Evolutionary conservation across 495 filamentous ascomycete species (phyloP).

Genomic region (Pyronema omphalodes): DNA sequence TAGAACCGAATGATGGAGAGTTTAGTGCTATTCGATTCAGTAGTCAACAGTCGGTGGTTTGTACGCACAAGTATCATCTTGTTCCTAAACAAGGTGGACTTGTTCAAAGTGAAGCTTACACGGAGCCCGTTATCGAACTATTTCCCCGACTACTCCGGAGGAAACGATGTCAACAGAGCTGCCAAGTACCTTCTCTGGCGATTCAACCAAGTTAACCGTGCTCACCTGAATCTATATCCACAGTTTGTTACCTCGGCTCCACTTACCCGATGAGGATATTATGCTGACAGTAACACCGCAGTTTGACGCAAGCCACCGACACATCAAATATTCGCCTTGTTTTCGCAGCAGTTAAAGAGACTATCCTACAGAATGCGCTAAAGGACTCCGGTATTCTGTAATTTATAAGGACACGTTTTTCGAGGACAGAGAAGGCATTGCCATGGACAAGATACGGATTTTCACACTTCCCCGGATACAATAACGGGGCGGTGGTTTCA

Average conservation of each 20-base stretch:
- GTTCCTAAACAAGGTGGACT: conserved; percentile 95
- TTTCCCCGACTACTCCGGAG: conserved; percentile 94
- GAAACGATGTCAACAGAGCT: conserved; percentile 91
- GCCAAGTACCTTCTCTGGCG: conserved; percentile 96
- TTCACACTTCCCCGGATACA: background rate
- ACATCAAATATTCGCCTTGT: conserved; percentile 95
- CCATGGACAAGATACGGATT: background rate
- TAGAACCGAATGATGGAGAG: conserved; percentile 99
- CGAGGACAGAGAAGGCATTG: conserved; percentile 22
- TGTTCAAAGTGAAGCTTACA: conserved; percentile 85
- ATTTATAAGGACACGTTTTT: conserved; percentile 23
- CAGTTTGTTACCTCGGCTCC: conserved; percentile 46
- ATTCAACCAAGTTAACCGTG: conserved; percentile 95
- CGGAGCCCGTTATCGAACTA: conserved; percentile 79
- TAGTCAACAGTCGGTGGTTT: conserved; percentile 98
- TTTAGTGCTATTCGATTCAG: conserved; percentile 91
- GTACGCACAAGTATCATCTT: conserved; percentile 96
- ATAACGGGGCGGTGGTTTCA: background rate
- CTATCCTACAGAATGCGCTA: conserved; percentile 91
- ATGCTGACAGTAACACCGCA: conserved; percentile 26
- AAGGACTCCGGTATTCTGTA: conserved; percentile 95
- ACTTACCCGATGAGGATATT: background rate
- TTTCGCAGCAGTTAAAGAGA: conserved; percentile 96
- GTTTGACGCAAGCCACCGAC: conserved; percentile 94
- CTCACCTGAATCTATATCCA: conserved; percentile 89